phyloP scores from a whole-genome alignment of 768 basidiomycete genomes.

The Tylopilus felleus region DNA sequence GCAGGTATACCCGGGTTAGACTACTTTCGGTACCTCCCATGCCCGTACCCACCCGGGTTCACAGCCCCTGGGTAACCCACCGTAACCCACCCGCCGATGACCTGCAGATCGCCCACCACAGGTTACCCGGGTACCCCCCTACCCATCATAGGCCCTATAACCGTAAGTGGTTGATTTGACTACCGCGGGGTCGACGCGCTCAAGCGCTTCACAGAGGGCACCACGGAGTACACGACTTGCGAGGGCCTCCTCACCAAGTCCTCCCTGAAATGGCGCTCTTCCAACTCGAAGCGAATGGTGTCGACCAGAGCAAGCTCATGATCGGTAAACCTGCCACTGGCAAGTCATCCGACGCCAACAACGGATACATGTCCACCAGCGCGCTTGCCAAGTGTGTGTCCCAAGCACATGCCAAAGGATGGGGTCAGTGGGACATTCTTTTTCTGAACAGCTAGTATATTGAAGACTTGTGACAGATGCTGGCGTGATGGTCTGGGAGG shows the following conservation, averaged over 20 bases:
- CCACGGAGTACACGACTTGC: conserved; percentile 60
- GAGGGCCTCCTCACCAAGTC: conserved; percentile 52
- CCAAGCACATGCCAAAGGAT: conserved; percentile 58
- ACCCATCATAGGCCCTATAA: no score
- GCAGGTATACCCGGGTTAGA: no score
- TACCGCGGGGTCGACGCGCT: conserved; percentile 26
- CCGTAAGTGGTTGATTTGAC: conserved; percentile 11
- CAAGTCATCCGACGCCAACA: conserved; percentile 30
- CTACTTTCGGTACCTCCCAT: no score
- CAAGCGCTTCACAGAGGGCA: conserved; percentile 37
- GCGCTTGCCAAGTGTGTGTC: conserved; percentile 56
- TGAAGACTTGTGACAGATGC: conserved; percentile 30
- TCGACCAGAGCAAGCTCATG: conserved; percentile 46
- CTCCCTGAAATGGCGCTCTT: conserved; percentile 55
- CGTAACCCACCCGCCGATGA: no score
- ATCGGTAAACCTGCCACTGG: conserved; percentile 53
- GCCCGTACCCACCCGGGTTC: no score
- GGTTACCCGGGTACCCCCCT: no score
- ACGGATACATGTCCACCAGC: conserved; percentile 53
- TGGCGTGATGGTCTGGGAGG: conserved; percentile 40
- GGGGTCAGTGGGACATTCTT: conserved; percentile 48
- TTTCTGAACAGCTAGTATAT: neutral
- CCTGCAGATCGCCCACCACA: no score
- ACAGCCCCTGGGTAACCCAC: no score
- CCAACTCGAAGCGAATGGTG: conserved; percentile 44